Base-by-base conservation (phyloP, 164 flowering plant species). In the Vitis rupestris region DNA sequence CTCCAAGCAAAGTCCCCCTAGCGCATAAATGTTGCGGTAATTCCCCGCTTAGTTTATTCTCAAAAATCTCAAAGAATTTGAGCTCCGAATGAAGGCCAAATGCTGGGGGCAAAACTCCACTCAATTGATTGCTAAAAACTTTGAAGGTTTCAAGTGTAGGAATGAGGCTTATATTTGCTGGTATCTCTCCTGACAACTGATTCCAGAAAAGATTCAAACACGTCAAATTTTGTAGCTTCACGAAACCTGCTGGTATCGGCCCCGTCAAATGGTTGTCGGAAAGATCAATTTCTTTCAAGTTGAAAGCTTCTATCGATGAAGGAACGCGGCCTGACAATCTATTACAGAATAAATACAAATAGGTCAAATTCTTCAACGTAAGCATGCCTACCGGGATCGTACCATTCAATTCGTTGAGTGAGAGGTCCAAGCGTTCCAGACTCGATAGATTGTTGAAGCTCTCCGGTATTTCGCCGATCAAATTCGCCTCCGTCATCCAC, bases 291-390 rank as follows among this genome's bases (percentile, higher is more conserved):
- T 75, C 72, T 0, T 1, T 60, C 71, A 94, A 69, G n/a, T 75
- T 70, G 50, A 76, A 13, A 1, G 88, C 70, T 54, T 79, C 76
- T 0, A 90, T 67, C 9, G 60, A 16, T 10, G 7, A 55, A 0
- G 98, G 98, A 14, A 92, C 78, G 56, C 61, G 77, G 0, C 98
- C 97, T 0, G 91, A 81, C 47, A 94, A 77, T 8, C 50, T 55
- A 37, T 94, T 94, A 0, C 63, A 9, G 11, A 29, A 77, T 8
- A 94, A 78, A 57, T 76, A 82, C 74, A 92, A 15, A 3, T 6
- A 0, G 7, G 72, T 72, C 63, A 94, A 67, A 51, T 88, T 88
- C 82, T 74, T 79, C 55, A 92, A 66, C 77, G 57, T 51, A 51
- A 94, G 84, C 78, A 92, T 61, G 16, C 79, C 79, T 30, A 12